Evolutionary conservation across 2,329 filamentous ascomycete species (phyloP).

Genomic region (Ascosphaera acerosa): DNA sequence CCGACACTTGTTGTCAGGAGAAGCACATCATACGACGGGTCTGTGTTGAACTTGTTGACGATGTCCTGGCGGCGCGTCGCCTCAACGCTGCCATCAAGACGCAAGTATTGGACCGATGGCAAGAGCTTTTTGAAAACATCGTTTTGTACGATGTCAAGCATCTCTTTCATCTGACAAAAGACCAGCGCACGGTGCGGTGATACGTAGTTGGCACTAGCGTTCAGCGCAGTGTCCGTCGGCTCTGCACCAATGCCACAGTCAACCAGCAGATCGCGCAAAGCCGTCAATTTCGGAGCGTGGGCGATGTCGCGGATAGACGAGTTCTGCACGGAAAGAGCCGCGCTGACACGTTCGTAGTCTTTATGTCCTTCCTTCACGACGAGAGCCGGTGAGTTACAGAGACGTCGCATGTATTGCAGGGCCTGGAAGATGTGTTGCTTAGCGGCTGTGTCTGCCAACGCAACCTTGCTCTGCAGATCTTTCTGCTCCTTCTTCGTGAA

Average conservation of each 20-base stretch:
- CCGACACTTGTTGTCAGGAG: conserved; percentile 88
- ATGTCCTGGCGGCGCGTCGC: conserved; percentile 88
- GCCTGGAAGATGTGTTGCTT: conserved; percentile 99
- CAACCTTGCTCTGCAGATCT: conserved; percentile 60
- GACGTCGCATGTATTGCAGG: conserved; percentile 95
- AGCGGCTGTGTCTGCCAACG: conserved; percentile 64
- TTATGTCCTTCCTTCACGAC: conserved; percentile 89
- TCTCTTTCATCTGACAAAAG: conserved; percentile 99
- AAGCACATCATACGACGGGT: conserved; percentile 85
- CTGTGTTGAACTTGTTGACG: conserved; percentile 95
- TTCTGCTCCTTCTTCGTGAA: conserved; percentile 87
- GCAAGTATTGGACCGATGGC: conserved; percentile 76
- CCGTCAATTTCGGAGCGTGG: conserved; percentile 81
- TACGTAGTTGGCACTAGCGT: conserved; percentile 47
- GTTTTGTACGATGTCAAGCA: conserved; percentile 96
- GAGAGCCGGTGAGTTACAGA: conserved; percentile 90
- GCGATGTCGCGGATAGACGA: conserved; percentile 60
- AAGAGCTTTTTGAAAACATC: conserved; percentile 75
- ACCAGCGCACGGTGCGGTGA: conserved; percentile 88
- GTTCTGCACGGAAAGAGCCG: conserved; percentile 49
- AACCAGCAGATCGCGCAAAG: conserved; percentile 77
- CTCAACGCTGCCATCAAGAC: conserved; percentile 84
- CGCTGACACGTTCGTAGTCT: conserved; percentile 70
- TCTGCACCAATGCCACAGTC: conserved; percentile 89
- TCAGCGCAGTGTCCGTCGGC: conserved; percentile 31